Base-by-base conservation (phyloP, 2,329 filamentous ascomycete species). In the Cytospora mali region DNA sequence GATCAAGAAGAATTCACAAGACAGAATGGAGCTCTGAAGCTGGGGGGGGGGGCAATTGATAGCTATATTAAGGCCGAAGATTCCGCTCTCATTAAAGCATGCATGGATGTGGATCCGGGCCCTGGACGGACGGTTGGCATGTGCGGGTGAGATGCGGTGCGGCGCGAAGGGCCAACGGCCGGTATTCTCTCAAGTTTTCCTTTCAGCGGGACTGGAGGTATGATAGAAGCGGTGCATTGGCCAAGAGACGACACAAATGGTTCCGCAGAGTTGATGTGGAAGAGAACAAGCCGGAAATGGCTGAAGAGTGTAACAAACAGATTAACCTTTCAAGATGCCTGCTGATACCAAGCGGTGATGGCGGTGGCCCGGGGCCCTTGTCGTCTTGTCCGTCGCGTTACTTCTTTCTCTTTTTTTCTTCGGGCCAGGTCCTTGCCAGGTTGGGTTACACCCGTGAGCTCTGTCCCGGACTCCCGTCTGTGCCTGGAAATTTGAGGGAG, bases 61-160 rank as follows among this genome's bases (percentile, higher is more conserved):
- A 56, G 56, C 48, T 65, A 65, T 62, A 65, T 60, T 52, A 60
- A 55, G 56, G 55, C 55, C 58, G 61, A 63, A 58, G 63, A 61
- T 63, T 59, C 55, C 60, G 53, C 50, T 54, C 46, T 65, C 63
- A 65, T 63, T 65, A 65, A 62, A 62, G 61, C 60, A 60, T 65
- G 63, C 60, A 62, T 60, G 56, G 51, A 65, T 52, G 63, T 65
- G 63, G 63, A 58, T 54, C 55, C 60, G 53, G 39, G 51, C 54
- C 46, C 61, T 62, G 62, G 50, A 21, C 54, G 49, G 49, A 54
- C 33, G 54, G 33, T 21, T 49, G 51, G 59, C 62, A 62, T 56
- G 54, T 52, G 51, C 51, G 51, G 35, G 31, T 39, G 35, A 11
- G 13, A 14, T 33, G 33, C 33, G 33, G n/a, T 46, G 39, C 39